phyloP scores from a whole-genome alignment of 306 rosid genomes.

The Begonia masoniana region DNA sequence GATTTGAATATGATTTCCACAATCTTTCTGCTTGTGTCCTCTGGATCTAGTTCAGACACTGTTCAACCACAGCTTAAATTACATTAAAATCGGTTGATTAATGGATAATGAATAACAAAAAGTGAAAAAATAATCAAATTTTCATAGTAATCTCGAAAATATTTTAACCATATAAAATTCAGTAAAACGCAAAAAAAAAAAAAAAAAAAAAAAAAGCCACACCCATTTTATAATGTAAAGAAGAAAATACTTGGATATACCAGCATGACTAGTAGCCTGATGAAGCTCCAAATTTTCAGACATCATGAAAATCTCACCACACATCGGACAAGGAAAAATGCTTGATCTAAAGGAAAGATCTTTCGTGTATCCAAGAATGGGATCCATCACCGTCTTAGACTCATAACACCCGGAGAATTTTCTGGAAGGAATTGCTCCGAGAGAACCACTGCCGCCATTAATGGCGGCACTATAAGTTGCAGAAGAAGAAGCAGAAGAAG shows the following conservation, averaged over 20 bases:
- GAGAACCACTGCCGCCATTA: constrained; percentile 56
- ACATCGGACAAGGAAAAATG: constrained; percentile 75
- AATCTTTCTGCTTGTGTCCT: constrained; percentile 97
- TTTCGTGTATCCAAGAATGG: constrained; percentile 66
- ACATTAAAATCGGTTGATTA: too few species aligned
- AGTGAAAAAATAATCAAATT: too few species aligned
- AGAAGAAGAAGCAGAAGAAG: too few species aligned
- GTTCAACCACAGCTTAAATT: too few species aligned
- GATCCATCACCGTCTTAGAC: constrained; percentile 78
- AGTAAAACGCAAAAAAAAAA: too few species aligned
- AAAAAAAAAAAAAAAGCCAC: too few species aligned
- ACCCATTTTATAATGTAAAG: too few species aligned
- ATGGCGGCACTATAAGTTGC: constrained; percentile 33
- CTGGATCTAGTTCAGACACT: constrained; percentile 88
- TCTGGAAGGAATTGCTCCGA: constrained; percentile 75
- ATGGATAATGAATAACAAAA: too few species aligned
- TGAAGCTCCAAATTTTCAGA: constrained; percentile 75
- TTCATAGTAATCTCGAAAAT: too few species aligned
- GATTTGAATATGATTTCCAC: constrained; percentile 96
- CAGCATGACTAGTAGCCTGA: constrained; percentile 84
- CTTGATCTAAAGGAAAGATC: constrained; percentile 67
- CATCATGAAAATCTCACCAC: constrained; percentile 84
- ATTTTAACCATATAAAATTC: too few species aligned
- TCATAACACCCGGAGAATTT: constrained; percentile 89
- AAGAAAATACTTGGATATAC: constrained; percentile 15